Base-by-base conservation (phyloP, 441 rosid genomes). In the Adansonia grandidieri region DNA sequence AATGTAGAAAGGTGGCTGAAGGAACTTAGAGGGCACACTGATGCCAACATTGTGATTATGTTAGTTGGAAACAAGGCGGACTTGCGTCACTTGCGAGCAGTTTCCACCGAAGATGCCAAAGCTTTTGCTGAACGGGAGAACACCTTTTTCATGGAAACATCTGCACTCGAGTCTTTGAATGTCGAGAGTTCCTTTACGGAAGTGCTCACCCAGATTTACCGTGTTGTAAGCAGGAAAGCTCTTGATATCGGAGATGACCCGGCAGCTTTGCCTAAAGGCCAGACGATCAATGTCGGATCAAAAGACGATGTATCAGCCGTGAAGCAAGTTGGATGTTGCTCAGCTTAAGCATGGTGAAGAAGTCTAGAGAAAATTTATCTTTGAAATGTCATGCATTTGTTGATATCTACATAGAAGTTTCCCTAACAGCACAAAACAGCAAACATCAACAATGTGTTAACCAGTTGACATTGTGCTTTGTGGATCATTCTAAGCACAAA, bases 61-160 rank as follows among this genome's bases (percentile, higher is more conserved):
- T 92, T 91, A 50, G 91, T 89, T 1, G 94, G 94, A 20, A 89
- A 89, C 90, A 91, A 91, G 85, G 91, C 91, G 0, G 94, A 91
- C 77, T 87, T 91, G 74, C 89, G 91, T 28, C 94, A 91, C 75
- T 85, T 91, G 53, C 87, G 94, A 9, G 92, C 94, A 0, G 91
- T 89, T 22, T 81, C 91, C 32, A 82, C 84, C 0, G 94, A 89
- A 0, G 91, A 89, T 73, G 90, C 90, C 56, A 84, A 80, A 78
- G 67, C 88, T 0, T 91, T 91, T n/a, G 88, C 92, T 0, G 91
- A 91, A 61, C 77, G 81, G 80, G 92, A 88, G 82, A 86, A 79
- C 72, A 88, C 87, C 57, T 87, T 83, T 71, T 91, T 91, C 78
- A 91, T 89, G 91, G 94, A 91, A 72, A 91, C 94, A 32, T 91